Base-by-base conservation (phyloP, 345 rosid genomes). In the Sisymbrium altissimum region DNA sequence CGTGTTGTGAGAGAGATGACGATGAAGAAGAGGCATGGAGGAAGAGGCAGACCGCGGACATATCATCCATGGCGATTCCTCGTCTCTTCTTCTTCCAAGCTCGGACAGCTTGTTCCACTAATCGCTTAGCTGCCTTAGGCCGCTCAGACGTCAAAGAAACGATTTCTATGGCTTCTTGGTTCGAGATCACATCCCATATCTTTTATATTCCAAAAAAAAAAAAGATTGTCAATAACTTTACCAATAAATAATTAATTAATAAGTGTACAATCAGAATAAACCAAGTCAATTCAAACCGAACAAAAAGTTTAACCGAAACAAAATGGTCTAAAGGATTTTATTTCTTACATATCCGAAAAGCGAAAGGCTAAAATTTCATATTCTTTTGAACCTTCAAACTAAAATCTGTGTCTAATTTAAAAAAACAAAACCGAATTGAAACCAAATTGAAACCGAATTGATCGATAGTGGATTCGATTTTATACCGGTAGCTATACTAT, bases 111-210 rank as follows among this genome's bases (percentile, higher is more conserved):
- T 81, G 75, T 66, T 85, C 78, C 2, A 92, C 97, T 32, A 95
- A 79, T 27, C 75, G 72, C 80, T 87, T 92, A 2, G 99, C 96
- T 6, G 96, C 88, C 75, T 90, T 90, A 4, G 81, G 85, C 74
- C 77, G 82, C 67, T 95, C 87, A 2, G 86, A 62, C 0, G 87
- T 59, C 0, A 88, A 85, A 4, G 87, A 86, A 6, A 88, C 89
- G 0, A 95, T 89, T 25, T 90, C 80, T 68, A 90, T 78, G 1
- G 99, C 99, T 55, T 90, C 98, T 71, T 92, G 84, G 76, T 95
- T 92, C 13, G 99, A 83, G 46, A 95, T 25, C 19, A 95, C 99
- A 82, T 95, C 99, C 99, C 99, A 92, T 44, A 94, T 93, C 97
- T 94, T 53, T 63, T 29, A 27, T 18, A 57, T 54, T 44, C 10